Evolutionary conservation across 768 basidiomycete species (phyloP).

Genomic region (Russula abietina): DNA sequence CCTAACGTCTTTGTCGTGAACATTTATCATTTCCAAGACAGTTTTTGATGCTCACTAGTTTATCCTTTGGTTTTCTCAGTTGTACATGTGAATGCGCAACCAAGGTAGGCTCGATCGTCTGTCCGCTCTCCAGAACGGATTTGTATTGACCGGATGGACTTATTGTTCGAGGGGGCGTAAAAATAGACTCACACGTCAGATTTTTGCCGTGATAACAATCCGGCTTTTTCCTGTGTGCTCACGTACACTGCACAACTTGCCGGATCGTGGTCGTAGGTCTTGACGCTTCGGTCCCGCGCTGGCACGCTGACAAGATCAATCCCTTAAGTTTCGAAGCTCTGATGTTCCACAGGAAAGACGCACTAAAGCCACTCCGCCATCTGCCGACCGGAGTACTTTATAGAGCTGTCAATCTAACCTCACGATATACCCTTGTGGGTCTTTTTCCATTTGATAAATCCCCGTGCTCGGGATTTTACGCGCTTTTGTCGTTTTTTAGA

Average conservation of each 20-base stretch:
- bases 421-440: background rate
- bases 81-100: background rate
- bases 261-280: background rate
- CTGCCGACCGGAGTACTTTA: background rate
- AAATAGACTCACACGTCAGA: background rate
- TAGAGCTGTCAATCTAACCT: background rate
- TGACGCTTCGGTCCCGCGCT: background rate
- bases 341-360: background rate
- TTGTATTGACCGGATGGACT: background rate
- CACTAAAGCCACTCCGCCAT: background rate
- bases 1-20: no score
- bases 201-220: background rate
- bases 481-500: background rate
- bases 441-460: constrained; percentile 5
- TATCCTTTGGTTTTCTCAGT: no score
- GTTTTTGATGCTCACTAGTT: no score
- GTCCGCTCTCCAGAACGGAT: background rate
- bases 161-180: background rate
- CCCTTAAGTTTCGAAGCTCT: background rate
- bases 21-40: no score
- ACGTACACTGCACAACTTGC: background rate
- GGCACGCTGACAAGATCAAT: background rate
- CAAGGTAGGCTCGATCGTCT: background rate
- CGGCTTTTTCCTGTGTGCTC: background rate
- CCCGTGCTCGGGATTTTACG: background rate